Base-by-base conservation (phyloP, 345 rosid species). In the Stellera chamaejasme region DNA sequence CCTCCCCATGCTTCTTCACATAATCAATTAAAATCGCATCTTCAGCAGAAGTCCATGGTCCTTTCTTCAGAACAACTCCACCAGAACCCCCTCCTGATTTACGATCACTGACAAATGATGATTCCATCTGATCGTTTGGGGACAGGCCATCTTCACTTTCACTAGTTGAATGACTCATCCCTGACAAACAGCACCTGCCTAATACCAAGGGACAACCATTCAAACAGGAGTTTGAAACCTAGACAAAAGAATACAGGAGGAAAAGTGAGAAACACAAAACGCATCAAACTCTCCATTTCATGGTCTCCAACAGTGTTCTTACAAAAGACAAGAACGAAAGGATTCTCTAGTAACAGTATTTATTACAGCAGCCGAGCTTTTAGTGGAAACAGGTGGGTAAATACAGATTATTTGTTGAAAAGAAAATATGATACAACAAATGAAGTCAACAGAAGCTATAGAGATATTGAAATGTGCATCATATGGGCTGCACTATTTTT, bases 21-120 rank as follows among this genome's bases (percentile, higher is more conserved):
- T 87, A 87, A 44, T 93, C 85, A 42, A 89, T 73, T 71, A 93
- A 76, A 65, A 93, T 81, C 36, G 79, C 82, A 68, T 93, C 99
- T 80, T 93, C 97, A 13, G 92, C 71, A n/a, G 99, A 75, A 6
- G 99, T 87, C 99, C 99, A 93, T 16, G 99, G 99, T 49, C 99
- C 99, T 82, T 93, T 93, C 82, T 89, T 89, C 69, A 93, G 68
- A 69, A 50, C 63, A 60, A 47, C 27, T 32, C 65, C 83, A 70
- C 70, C 79, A 13, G 59, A 57, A 67, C 71, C 69, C 58, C 73
- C 84, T 69, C 71, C 72, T 43, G 54, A 60, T 46, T 61, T 69
- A 58, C 70, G 74, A 65, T 67, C 78, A 56, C 80, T 88, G 42
- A 60, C 28, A 75, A 71, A 76, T 5, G 88, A 78, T 1, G 86